These are phyloP conservation scores for Myxozyma geophila DNA, from an alignment of 805 yeast species.

Conservation along the genomic window DNA sequence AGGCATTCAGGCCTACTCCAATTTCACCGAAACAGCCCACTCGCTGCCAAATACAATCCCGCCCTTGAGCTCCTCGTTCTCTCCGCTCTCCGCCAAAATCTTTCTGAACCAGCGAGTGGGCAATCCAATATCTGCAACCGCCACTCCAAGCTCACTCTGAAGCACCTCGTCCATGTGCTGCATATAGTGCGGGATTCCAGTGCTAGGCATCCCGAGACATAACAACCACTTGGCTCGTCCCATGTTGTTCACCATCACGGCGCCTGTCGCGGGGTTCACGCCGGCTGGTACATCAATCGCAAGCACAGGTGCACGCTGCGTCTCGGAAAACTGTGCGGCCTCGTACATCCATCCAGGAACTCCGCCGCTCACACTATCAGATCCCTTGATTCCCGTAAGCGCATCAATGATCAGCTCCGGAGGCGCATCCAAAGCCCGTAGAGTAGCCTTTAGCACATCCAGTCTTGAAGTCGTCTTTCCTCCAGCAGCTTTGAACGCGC, in stretches of 20 bases:
- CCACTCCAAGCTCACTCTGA: constrained; percentile 17
- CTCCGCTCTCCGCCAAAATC: constrained; percentile 10
- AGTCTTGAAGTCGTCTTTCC: constrained; percentile 60
- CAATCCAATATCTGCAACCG: constrained; percentile 38
- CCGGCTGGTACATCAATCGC: constrained; percentile 86
- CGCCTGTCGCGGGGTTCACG: constrained; percentile 80
- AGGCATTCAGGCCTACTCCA: constrained; percentile 13
- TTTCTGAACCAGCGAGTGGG: constrained; percentile 34
- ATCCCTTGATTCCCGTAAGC: constrained; percentile 78
- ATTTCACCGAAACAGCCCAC: constrained; percentile 21
- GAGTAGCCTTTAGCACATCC: constrained; percentile 43
- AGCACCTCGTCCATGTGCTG: constrained; percentile 26
- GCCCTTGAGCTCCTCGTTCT: constrained; percentile 24
- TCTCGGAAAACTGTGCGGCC: constrained; percentile 71
- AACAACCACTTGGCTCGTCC: constrained; percentile 43
- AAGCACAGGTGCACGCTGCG: constrained; percentile 52
- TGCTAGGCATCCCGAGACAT: constrained; percentile 41
- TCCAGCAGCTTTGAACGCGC: constrained; percentile 62
- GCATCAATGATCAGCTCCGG: constrained; percentile 82
- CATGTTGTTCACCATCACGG: constrained; percentile 45
- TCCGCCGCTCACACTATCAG: constrained; percentile 40
- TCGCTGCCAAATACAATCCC: constrained; percentile 37
- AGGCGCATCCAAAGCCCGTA: constrained; percentile 62
- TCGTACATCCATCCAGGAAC: constrained; percentile 40
- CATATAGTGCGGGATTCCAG: constrained; percentile 27